Base-by-base conservation (phyloP, 805 yeast genomes). In the Maudiozyma saulgeensis region DNA sequence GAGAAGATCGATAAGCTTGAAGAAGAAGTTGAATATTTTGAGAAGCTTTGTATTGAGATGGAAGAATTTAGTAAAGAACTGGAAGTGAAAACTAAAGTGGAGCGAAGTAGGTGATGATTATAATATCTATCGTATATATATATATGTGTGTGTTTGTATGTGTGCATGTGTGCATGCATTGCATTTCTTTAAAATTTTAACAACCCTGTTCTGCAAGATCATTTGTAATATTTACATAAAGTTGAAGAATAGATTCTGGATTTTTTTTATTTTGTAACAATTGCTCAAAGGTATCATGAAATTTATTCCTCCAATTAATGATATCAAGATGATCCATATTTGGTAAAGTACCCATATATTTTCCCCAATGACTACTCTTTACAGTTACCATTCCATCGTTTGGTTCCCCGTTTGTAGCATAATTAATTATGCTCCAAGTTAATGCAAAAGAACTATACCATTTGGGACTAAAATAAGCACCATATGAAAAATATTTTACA, bases 361-460 rank as follows among this genome's bases (percentile, higher is more conserved):
- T 68, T 0, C 96, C 96, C 96, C 96, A 89, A 58, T 76, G 77
- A 1, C 95, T 71, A 51, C 93, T 84, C 38, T 72, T 68, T 1
- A 87, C 83, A 52, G 91, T 82, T 2, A 89, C 95, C 70, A 90
- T 66, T 0, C 97, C 97, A 67, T 89, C 97, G 62, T 87, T 89
- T 16, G 77, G 81, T 5, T 82, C 80, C 13, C 68, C 68, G 28
- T 54, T 49, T 6, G 61, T 44, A 44, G 72, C 74, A 4, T 51
- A 59, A 48, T 74, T 64, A n/a, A 88, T 76, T 2, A 85, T 70
- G 23, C 69, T 69, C 84, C 91, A 85, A 1, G 93, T 73, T 8
- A 76, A 64, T 45, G 73, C 73, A 58, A 87, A 85, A 2, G 84
- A 65, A 53, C 77, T 82, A 54, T 72, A 73, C 75, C 84, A 77